Base-by-base conservation (phyloP, 1,284 basidiomycete genomes). In the Fomitopsis schrenkii region DNA sequence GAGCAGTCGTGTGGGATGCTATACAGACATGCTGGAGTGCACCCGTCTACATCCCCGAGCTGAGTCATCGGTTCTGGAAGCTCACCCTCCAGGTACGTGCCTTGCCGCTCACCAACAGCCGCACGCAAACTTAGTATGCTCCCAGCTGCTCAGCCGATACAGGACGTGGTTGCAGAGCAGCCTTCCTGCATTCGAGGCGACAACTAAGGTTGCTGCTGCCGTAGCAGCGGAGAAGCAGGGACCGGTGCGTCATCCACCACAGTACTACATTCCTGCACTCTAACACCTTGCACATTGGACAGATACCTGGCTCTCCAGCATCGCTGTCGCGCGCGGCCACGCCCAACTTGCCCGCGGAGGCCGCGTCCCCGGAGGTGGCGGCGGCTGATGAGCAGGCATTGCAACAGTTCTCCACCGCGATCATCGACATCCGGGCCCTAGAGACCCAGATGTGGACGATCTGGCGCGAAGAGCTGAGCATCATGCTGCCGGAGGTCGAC, bases 21-120 rank as follows among this genome's bases (percentile, higher is more conserved):
- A 80, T 97, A 44, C 77, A 80, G 41, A 81, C 83, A 6, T 94
- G 94, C 71, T 97, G 95, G 95, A 90, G 87, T 63, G 83, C 86
- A 9, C 88, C 94, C 52, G 81, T 96, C 12, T 96, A 85, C 73
- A 86, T 97, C 50, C 87, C 90, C 2, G 90, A 94, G 61, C 76
- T 97, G 9, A 83, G 84, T 30, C 82, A 89, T 72, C 84, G 91
- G 57, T 97, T 97, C 72, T 97, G 95, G 95, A 85, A 83, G 64
- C 77, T 97, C 61, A 92, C 87, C 3, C 75, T 98, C 40, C 95
- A 97, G 83, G 93, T 93, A 9, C 19, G 70, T 60, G 5, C 14
- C 35, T 38, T 8, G 36, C 9, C 35, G 8, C 17, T 17, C 35
- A 4, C 30, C 56, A 26, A 57, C 1, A 17, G 3, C 36, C 15